Evolutionary conservation across 2,329 filamentous ascomycete genomes (phyloP).

Genomic region (Penicillium sp.): DNA sequence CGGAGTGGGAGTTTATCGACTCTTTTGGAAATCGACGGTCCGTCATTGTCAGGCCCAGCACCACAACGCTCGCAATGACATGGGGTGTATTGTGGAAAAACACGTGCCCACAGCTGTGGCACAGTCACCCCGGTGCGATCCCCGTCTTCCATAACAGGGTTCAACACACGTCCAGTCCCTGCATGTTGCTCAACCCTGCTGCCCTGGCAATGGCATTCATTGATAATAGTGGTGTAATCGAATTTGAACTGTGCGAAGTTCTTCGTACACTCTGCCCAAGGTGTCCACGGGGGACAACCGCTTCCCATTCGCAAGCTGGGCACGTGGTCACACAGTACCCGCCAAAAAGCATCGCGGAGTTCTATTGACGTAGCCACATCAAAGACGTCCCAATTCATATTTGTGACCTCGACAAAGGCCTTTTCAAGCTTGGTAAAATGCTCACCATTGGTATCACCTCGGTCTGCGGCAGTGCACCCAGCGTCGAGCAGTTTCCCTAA

Average conservation of each 20-base stretch:
- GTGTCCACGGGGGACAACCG: slow-evolving; percentile 12
- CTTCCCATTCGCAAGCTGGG: slow-evolving; percentile 9
- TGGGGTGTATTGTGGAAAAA: background rate
- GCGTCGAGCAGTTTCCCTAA: slow-evolving; percentile 34
- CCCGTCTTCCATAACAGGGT: background rate
- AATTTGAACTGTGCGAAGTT: slow-evolving; percentile 30
- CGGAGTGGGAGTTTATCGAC: slow-evolving; percentile 29
- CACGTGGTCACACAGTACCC: slow-evolving; percentile 6
- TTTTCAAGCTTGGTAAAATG: slow-evolving; percentile 18
- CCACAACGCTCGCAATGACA: background rate
- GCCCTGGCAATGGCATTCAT: background rate
- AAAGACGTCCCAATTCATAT: slow-evolving; percentile 30
- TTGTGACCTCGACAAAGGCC: slow-evolving; percentile 27
- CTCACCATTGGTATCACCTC: slow-evolving; percentile 12
- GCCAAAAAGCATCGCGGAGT: slow-evolving; percentile 21
- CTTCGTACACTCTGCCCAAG: slow-evolving; percentile 25
- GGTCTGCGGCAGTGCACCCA: slow-evolving; percentile 34
- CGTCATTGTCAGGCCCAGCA: background rate
- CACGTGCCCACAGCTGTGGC: background rate
- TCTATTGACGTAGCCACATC: slow-evolving; percentile 8
- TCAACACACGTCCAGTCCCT: background rate
- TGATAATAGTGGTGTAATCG: background rate
- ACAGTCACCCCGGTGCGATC: background rate
- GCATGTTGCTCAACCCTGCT: background rate
- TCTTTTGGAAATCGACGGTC: slow-evolving; percentile 3